These are phyloP conservation scores for Emmonsiellopsis sp. DNA, from an alignment of 2,329 filamentous ascomycete species.

Conservation along the genomic window DNA sequence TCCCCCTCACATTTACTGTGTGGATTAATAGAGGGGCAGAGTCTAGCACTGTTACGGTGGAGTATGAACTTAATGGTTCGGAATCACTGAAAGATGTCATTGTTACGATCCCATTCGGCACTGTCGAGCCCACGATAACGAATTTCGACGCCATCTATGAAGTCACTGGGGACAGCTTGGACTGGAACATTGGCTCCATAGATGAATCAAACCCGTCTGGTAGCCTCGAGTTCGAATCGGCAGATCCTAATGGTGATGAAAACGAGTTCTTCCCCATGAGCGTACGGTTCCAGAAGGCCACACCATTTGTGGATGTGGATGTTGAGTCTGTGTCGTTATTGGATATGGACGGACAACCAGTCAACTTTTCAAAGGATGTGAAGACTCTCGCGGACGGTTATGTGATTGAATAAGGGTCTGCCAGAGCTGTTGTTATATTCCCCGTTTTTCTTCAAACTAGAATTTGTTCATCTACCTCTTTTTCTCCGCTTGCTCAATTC, in stretches of 20 bases:
- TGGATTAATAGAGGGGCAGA: slow-evolving; percentile 88
- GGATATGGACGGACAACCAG: slow-evolving; percentile 36
- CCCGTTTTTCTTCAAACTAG: neutral
- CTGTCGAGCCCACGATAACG: slow-evolving; percentile 76
- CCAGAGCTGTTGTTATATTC: neutral
- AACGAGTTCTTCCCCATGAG: slow-evolving; percentile 98
- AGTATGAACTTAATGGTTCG: slow-evolving; percentile 83
- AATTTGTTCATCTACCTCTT: neutral
- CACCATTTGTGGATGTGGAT: slow-evolving; percentile 85
- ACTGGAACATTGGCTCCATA: slow-evolving; percentile 86
- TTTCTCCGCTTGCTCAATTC: neutral
- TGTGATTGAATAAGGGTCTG: slow-evolving; percentile 31
- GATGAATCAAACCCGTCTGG: slow-evolving; percentile 75
- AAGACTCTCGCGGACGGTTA: slow-evolving; percentile 37
- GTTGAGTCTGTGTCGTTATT: slow-evolving; percentile 46
- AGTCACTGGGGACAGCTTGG: slow-evolving; percentile 81
- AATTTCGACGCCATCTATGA: slow-evolving; percentile 94
- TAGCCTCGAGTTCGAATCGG: slow-evolving; percentile 90
- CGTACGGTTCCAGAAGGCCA: slow-evolving; percentile 75
- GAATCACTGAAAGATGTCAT: slow-evolving; percentile 74
- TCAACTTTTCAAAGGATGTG: slow-evolving; percentile 37
- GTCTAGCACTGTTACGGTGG: slow-evolving; percentile 82
- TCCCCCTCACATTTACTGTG: slow-evolving; percentile 92
- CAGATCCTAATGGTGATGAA: slow-evolving; percentile 73
- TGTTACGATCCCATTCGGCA: slow-evolving; percentile 78